Conservation (phyloP, 495 filamentous ascomycete genomes). For the Hypoxylon cercidicola region DNA sequence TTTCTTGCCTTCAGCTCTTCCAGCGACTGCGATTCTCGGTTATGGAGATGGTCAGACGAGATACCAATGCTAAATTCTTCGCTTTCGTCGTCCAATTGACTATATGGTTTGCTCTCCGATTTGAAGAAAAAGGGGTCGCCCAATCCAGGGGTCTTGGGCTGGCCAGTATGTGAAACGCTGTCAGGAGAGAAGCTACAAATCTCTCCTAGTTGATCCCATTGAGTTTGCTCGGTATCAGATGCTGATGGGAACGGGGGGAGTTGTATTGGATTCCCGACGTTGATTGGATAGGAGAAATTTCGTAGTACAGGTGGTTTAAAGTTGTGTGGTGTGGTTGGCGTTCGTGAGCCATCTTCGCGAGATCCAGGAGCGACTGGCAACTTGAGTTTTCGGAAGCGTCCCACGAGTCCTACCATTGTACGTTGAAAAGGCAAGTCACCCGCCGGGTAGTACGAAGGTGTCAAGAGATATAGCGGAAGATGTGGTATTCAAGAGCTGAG, state of each 20-base stretch:
- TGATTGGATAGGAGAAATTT: conserved; percentile 47
- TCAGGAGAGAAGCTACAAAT: conserved; percentile 43
- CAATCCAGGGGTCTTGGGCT: conserved; percentile 23
- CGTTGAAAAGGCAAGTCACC: conserved; percentile 2
- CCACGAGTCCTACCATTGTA: conserved; percentile 46
- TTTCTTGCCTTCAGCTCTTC: conserved; percentile 33
- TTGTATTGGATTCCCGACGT: conserved; percentile 21
- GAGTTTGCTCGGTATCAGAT: conserved; percentile 18
- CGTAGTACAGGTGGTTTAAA: conserved; percentile 37
- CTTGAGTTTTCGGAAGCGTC: conserved; percentile 44
- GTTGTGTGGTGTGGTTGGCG: conserved; percentile 12
- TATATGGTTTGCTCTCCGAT: conserved; percentile 34
- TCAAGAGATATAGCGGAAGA: not conserved
- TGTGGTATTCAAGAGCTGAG: no score
- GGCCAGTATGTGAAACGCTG: conserved; percentile 19
- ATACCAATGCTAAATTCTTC: conserved; percentile 16
- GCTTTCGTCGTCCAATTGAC: conserved; percentile 18
- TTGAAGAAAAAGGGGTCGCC: conserved; percentile 45
- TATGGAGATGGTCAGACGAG: conserved; percentile 6
- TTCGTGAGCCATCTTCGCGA: conserved; percentile 21
- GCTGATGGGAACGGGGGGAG: conserved; percentile 12
- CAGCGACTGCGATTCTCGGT: conserved; percentile 12
- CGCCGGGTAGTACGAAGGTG: not conserved
- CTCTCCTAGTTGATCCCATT: conserved; percentile 45
- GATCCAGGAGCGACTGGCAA: conserved; percentile 29